phyloP scores from a whole-genome alignment of 768 basidiomycete genomes.

The Rhizopogon roseolus region DNA sequence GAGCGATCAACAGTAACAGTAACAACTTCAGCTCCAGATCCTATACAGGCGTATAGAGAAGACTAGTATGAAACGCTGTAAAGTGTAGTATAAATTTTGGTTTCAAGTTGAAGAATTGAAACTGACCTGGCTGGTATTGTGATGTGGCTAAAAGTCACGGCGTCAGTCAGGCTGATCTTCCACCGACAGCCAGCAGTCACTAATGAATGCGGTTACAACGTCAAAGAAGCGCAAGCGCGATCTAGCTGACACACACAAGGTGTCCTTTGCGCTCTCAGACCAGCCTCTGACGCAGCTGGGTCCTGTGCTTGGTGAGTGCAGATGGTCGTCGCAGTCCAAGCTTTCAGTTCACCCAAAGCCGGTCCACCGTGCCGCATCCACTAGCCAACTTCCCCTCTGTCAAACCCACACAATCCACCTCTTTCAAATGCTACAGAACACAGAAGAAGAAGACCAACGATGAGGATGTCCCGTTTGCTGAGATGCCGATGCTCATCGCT shows the following conservation, averaged over 20 bases:
- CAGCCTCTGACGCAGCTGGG: conserved; percentile 35
- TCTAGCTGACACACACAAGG: conserved; percentile 26
- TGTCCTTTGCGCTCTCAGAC: conserved; percentile 33
- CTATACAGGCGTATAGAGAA: conserved; percentile 7
- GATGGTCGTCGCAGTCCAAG: conserved; percentile 22
- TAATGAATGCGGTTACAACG: conserved; percentile 17
- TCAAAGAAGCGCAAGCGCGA: conserved; percentile 50
- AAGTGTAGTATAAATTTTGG: conserved; percentile 1
- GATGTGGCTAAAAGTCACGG: conserved; percentile 10
- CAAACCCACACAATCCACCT: conserved; percentile 48
- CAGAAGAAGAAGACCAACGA: conserved; percentile 21
- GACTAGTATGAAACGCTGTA: conserved; percentile 9
- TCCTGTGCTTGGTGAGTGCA: conserved; percentile 47
- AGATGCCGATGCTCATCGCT: conserved; percentile 45
- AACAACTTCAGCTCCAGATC: conserved; percentile 13
- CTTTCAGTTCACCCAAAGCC: conserved; percentile 2
- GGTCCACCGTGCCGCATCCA: conserved; percentile 11
- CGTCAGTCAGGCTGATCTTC: conserved; percentile 4
- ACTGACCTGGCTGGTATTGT: conserved; percentile 8
- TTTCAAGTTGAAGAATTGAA: neutral
- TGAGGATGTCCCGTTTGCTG: conserved; percentile 26
- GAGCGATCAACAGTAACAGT: conserved; percentile 13
- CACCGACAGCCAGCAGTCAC: neutral
- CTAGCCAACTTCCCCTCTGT: conserved; percentile 65
- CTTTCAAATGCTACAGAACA: conserved; percentile 60